Evolutionary conservation across 2,329 filamentous ascomycete genomes (phyloP).

Genomic region (Tympanopsis confertula): DNA sequence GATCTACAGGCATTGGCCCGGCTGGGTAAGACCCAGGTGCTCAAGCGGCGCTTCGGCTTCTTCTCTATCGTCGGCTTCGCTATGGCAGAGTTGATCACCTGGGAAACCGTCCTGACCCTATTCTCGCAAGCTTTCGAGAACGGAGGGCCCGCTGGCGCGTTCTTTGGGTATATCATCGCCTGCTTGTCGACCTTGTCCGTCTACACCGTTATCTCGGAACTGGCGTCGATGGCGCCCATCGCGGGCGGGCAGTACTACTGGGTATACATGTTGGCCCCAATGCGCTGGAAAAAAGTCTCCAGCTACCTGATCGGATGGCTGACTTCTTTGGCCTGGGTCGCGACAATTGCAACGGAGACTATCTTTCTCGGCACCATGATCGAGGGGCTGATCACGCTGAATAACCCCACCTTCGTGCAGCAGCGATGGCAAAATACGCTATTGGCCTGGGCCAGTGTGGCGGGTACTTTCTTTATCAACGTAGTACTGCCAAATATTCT

Average conservation of each 20-base stretch:
- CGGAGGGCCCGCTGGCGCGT: neutral
- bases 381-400: slow-evolving; percentile 26
- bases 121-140: neutral
- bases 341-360: slow-evolving; percentile 22
- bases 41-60: too few relatives aligned
- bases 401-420: slow-evolving; percentile 18
- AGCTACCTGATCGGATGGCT: slow-evolving; percentile 39
- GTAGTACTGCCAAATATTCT: slow-evolving; percentile 23
- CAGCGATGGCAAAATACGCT: slow-evolving; percentile 27
- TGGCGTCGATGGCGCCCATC: slow-evolving; percentile 34
- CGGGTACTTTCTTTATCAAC: slow-evolving; percentile 28
- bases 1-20: too few relatives aligned
- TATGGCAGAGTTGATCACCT: too few relatives aligned
- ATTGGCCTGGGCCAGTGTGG: slow-evolving; percentile 25
- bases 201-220: too few relatives aligned
- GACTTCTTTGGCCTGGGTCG: slow-evolving; percentile 31
- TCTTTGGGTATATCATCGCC: slow-evolving; percentile 7
- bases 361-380: slow-evolving; percentile 31
- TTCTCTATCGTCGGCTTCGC: too few relatives aligned
- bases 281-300: slow-evolving; percentile 33
- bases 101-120: too few relatives aligned
- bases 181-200: too few relatives aligned
- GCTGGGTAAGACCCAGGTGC: too few relatives aligned
- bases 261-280: slow-evolving; percentile 40
- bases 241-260: slow-evolving; percentile 47